phyloP scores from a whole-genome alignment of 2,329 filamentous ascomycete species.

The Teratosphaeria viscida region DNA sequence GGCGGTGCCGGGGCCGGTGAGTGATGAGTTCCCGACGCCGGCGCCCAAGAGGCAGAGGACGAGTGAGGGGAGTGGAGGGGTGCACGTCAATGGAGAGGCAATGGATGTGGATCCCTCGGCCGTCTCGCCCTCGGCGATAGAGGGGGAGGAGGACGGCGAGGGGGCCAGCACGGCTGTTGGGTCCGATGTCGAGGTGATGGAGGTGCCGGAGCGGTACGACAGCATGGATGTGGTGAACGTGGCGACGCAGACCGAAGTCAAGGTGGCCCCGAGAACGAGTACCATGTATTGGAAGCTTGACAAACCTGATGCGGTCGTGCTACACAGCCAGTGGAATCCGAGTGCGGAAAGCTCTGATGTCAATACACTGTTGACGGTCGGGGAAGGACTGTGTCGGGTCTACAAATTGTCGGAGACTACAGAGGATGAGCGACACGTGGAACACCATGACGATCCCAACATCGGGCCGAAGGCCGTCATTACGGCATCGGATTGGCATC shows the following conservation, averaged over 20 bases:
- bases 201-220: conserved; percentile 21
- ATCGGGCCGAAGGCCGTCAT: conserved; percentile 18
- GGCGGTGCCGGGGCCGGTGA: conserved; percentile 4
- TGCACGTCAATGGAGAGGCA: conserved; percentile 34
- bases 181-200: conserved; percentile 17
- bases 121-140: conserved; percentile 11
- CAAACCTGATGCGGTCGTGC: conserved; percentile 18
- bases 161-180: conserved; percentile 15
- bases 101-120: conserved; percentile 34
- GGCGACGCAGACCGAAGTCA: conserved; percentile 25
- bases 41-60: conserved; percentile 23
- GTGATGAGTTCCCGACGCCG: conserved; percentile 23
- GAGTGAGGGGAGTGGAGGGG: conserved; percentile 20
- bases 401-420: conserved; percentile 20
- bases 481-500: conserved; percentile 27
- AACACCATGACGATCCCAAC: conserved; percentile 18
- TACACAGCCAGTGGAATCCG: conserved; percentile 23
- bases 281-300: conserved; percentile 25
- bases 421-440: conserved; percentile 12
- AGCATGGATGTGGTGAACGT: conserved; percentile 18
- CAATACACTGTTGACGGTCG: conserved; percentile 22
- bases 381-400: conserved; percentile 24
- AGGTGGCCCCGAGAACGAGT: conserved; percentile 21
- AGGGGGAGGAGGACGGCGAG: conserved; percentile 15
- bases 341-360: conserved; percentile 8